Conservation (phyloP, 352 stramenopile genomes). For the Pythium utonaiense region DNA sequence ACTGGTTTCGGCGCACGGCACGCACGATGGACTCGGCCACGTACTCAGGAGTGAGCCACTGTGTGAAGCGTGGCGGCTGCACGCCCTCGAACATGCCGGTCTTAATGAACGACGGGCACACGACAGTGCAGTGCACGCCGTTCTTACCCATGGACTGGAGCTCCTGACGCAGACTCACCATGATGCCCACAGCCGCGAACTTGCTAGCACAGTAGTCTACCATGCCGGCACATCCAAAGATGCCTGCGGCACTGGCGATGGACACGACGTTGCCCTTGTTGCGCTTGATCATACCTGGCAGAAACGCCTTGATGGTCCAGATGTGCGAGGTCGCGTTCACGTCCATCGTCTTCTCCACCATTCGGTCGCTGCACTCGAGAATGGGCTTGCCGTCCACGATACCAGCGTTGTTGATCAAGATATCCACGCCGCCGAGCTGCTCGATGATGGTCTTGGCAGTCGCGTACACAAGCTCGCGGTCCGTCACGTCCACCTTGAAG, state of each 20-base stretch:
- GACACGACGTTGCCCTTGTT: conserved; percentile 40
- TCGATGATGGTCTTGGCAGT: conserved; percentile 18
- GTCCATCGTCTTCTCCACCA: conserved; percentile 35
- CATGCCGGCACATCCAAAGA: conserved; percentile 35
- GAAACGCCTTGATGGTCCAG: conserved; percentile 42
- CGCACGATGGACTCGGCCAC: conserved; percentile 29
- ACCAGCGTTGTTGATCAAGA: conserved; percentile 51
- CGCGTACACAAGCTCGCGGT: conserved; percentile 30
- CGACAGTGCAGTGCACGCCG: conserved; percentile 30
- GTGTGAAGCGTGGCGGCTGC: conserved; percentile 19
- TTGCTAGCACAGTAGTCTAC: conserved; percentile 48
- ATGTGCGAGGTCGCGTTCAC: conserved; percentile 45
- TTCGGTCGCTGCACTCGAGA: conserved; percentile 32
- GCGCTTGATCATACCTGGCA: conserved; percentile 36
- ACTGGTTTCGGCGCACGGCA: conserved; percentile 30
- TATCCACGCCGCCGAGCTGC: conserved; percentile 34
- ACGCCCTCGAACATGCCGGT: conserved; percentile 45
- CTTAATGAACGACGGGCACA: conserved; percentile 40
- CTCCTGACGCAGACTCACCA: conserved; percentile 38
- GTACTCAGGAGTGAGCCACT: conserved; percentile 31
- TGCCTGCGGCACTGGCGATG: conserved; percentile 36
- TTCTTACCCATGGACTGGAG: conserved; percentile 25
- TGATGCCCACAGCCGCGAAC: conserved; percentile 35
- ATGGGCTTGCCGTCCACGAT: conserved; percentile 44
- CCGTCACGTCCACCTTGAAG: conserved; percentile 36